Base-by-base conservation (phyloP, 1,284 basidiomycete genomes). In the Neolentinus lepideus region DNA sequence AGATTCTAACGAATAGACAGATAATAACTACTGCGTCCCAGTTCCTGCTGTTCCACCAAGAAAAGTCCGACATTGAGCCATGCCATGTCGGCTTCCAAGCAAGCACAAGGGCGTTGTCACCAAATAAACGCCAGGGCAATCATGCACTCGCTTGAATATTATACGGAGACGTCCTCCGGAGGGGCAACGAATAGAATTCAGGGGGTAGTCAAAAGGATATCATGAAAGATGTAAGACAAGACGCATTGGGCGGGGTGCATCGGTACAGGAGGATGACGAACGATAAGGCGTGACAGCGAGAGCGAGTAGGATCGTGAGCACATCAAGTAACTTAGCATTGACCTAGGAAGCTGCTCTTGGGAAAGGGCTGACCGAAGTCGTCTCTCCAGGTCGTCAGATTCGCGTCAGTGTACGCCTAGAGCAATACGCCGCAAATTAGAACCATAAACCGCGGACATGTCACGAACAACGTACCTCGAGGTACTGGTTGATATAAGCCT, bases 401-500 rank as follows among this genome's bases (percentile, higher is more conserved):
- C 12, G 66, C 63, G 59, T 75, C 71, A 8, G 65, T 69, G 58
- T 75, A 75, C 14, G 73, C 71, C 33, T 71, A 70, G 38, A 69
- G 58, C 56, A 67, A 72, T 57, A 69, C 70, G 55, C 8, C 33
- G n/a, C 14, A 35, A 21, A 45, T 12, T 36, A n/a, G 52, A 14
- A 35, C 3, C 26, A 45, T 29, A n/a, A 33, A n/a, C 26, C 19
- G 50, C 19, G 29, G 56, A 45, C 27, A 24, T 24, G 8, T 9
- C 8, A 21, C 6, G 19, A 57, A 4, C 9, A 8, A 10, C 47
- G 11, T 26, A 29, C 22, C 22, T 16, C 14, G 29, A 73, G 81
- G 53, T 60, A 87, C 85, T 81, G 67, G 29, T 86, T 73, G 63
- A 92, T 92, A 65, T 92, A 92, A 21, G 77, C 74, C 51, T 75